Evolutionary conservation across 2,329 filamentous ascomycete genomes (phyloP).

Genomic region (Apiospora marii): DNA sequence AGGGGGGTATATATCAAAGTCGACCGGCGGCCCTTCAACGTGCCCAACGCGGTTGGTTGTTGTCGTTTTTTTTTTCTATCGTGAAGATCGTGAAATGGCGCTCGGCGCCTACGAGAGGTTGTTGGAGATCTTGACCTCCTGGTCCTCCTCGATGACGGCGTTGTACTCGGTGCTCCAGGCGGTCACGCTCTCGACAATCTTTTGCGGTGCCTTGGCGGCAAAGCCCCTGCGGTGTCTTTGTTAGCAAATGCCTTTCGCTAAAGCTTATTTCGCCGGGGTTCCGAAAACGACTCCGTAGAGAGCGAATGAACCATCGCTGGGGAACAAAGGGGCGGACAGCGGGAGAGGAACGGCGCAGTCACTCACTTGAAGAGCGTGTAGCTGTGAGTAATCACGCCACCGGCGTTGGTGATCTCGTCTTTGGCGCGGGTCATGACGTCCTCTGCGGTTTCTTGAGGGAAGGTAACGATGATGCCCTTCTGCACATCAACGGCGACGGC

Average conservation of each 20-base stretch:
- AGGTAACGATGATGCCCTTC: constrained; percentile 82
- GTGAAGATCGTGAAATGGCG: constrained; percentile 16
- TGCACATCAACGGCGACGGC: constrained; percentile 69
- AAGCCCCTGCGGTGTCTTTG: constrained; percentile 69
- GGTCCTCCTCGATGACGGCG: constrained; percentile 79
- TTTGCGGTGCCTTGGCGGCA: constrained; percentile 74
- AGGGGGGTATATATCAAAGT: constrained; percentile 19
- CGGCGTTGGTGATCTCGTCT: constrained; percentile 71
- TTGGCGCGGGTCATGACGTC: constrained; percentile 75
- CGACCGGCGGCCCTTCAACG: constrained; percentile 12
- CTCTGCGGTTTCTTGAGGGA: constrained; percentile 73
- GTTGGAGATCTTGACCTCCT: constrained; percentile 62
- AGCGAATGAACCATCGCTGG: background rate
- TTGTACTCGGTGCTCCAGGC: constrained; percentile 63
- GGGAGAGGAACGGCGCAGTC: background rate
- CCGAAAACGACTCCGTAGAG: background rate
- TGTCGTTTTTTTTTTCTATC: background rate
- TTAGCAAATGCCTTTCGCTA: constrained; percentile 28
- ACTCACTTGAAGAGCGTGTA: constrained; percentile 74
- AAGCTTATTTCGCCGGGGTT: constrained; percentile 31
- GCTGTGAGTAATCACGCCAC: constrained; percentile 81
- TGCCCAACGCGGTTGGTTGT: background rate
- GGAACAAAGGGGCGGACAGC: background rate
- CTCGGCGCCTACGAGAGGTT: constrained; percentile 21
- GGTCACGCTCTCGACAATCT: constrained; percentile 72